phyloP scores from a whole-genome alignment of 2,329 filamentous ascomycete genomes.

The Chaetomiaceae sp. region DNA sequence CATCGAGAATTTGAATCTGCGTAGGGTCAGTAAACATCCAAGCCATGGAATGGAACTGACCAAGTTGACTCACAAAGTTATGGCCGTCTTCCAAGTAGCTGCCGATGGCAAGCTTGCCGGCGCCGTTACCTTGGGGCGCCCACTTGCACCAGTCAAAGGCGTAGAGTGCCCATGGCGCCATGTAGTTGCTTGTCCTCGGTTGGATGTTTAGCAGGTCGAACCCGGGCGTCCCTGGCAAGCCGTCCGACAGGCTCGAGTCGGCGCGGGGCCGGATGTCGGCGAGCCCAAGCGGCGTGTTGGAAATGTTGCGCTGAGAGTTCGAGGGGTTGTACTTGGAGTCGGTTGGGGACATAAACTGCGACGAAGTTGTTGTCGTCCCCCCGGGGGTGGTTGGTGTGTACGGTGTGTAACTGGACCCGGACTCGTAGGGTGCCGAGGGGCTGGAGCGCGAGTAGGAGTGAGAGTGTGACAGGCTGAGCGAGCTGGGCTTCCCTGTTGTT shows the following conservation, averaged over 20 bases:
- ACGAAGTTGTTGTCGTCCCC: constrained; percentile 46
- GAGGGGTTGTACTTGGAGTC: constrained; percentile 54
- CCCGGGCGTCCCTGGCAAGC: constrained; percentile 55
- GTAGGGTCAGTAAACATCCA: constrained; percentile 16
- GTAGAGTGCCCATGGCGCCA: constrained; percentile 92
- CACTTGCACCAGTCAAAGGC: constrained; percentile 99
- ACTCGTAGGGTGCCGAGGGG: constrained; percentile 60
- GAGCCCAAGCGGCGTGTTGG: constrained; percentile 84
- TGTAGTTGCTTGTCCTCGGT: constrained; percentile 80
- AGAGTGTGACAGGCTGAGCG: constrained; percentile 61
- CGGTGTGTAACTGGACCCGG: constrained; percentile 45
- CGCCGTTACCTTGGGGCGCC: constrained; percentile 73
- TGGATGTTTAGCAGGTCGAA: constrained; percentile 64
- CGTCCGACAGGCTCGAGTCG: constrained; percentile 75
- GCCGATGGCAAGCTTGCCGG: constrained; percentile 88
- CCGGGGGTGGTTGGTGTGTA: constrained; percentile 64
- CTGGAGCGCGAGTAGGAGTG: constrained; percentile 84
- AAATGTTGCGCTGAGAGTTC: constrained; percentile 58
- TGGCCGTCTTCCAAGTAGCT: constrained; percentile 98
- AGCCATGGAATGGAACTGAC: too few species aligned
- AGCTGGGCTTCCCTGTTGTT: constrained; percentile 62
- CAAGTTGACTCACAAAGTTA: constrained; percentile 73
- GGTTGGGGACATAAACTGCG: constrained; percentile 61
- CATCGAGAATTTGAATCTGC: constrained; percentile 95
- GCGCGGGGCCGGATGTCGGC: constrained; percentile 86